Percentiles rank a stretch among this genome's conserved stretches.
Evolutionary conservation across 2,329 filamentous ascomycete species (phyloP).

Genomic region (Verticillium tricorpus): DNA sequence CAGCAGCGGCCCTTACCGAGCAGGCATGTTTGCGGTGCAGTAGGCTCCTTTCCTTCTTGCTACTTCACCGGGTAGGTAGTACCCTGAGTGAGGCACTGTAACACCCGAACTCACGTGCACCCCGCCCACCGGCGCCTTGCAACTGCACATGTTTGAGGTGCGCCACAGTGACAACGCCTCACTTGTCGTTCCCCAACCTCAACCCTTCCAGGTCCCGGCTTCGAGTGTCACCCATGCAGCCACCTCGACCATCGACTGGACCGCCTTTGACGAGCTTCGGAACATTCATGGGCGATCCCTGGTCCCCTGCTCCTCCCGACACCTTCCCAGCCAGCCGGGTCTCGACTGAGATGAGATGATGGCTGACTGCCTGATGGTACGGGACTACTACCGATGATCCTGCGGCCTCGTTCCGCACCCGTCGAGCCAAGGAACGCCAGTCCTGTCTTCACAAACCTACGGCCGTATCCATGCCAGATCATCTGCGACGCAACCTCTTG

Average conservation of each 20-base stretch:
- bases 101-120: no score
- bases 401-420: neutral
- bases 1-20: neutral
- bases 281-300: neutral
- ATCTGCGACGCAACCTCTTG: neutral
- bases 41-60: no score
- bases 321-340: neutral
- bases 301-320: neutral
- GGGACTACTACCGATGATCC: no score
- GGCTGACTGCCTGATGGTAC: no score
- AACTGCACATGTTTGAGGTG: no score
- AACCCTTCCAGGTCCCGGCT: neutral
- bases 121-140: no score
- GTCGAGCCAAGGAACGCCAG: neutral
- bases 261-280: neutral
- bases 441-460: neutral
- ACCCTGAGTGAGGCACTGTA: no score
- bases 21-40: neutral
- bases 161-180: neutral
- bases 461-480: neutral
- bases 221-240: neutral
- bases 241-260: neutral
- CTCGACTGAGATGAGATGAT: neutral
- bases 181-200: no score
- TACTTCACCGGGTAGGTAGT: no score